These are phyloP conservation scores for Trematosphaeria pertusa DNA, from an alignment of 2,329 filamentous ascomycete species.

Conservation along the genomic window DNA sequence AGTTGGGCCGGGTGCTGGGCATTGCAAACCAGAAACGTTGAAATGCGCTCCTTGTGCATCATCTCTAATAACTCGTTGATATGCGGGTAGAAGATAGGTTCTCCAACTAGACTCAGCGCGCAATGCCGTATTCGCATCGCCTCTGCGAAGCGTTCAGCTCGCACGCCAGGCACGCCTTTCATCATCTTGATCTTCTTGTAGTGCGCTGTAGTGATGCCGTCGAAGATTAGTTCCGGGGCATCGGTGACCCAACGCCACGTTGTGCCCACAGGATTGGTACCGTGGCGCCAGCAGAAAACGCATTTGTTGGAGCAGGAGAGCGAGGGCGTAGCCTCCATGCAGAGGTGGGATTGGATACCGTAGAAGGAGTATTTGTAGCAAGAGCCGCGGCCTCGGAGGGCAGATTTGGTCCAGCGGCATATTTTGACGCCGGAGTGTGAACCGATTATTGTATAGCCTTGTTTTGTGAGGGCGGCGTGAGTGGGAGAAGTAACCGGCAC, in stretches of 20 bases:
- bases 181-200: slow-evolving; percentile 99
- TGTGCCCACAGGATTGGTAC: slow-evolving; percentile 94
- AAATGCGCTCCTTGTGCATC: slow-evolving; percentile 86
- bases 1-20: slow-evolving; percentile 95
- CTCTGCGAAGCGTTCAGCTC: slow-evolving; percentile 89
- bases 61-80: slow-evolving; percentile 91
- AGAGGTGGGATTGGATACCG: slow-evolving; percentile 93
- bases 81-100: slow-evolving; percentile 98
- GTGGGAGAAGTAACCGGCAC: slow-evolving; percentile 90
- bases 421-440: slow-evolving; percentile 97
- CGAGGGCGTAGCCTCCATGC: slow-evolving; percentile 97
- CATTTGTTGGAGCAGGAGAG: slow-evolving; percentile 98
- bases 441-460: slow-evolving; percentile 94
- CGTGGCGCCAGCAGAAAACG: slow-evolving; percentile 98
- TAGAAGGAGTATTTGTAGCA: slow-evolving; percentile 99
- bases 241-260: slow-evolving; percentile 98
- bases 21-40: slow-evolving; percentile 95
- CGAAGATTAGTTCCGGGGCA: slow-evolving; percentile 85
- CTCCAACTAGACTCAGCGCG: slow-evolving; percentile 88
- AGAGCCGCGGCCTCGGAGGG: slow-evolving; percentile 87
- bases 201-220: slow-evolving; percentile 88
- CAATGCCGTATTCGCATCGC: slow-evolving; percentile 94
- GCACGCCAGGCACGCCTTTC: slow-evolving; percentile 89
- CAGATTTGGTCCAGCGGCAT: slow-evolving; percentile 98
- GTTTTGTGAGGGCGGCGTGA: slow-evolving; percentile 87